These are phyloP conservation scores for Verbascum thapsus DNA, from an alignment of 257 asterid species.

Conservation along the genomic window DNA sequence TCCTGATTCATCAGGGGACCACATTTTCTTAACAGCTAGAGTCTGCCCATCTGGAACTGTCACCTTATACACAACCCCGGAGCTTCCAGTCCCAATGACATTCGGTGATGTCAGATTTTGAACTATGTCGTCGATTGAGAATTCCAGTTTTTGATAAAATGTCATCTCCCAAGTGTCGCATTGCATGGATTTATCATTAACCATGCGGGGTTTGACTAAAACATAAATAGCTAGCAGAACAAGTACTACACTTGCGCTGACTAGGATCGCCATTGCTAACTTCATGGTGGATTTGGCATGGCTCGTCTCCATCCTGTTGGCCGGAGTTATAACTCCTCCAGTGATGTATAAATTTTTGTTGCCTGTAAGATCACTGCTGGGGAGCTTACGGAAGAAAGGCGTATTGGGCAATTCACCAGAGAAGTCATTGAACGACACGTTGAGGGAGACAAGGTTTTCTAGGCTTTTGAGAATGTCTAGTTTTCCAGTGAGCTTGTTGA, in stretches of 20 bases:
- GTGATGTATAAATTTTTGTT: slow-evolving; percentile 60
- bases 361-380: slow-evolving; percentile 66
- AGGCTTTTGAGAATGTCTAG: slow-evolving; percentile 66
- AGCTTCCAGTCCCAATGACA: slow-evolving; percentile 96
- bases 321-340: slow-evolving; percentile 59
- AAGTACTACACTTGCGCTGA: slow-evolving; percentile 71
- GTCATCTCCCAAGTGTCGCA: slow-evolving; percentile 79
- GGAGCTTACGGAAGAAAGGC: slow-evolving; percentile 80
- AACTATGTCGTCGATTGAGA: slow-evolving; percentile 73
- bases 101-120: slow-evolving; percentile 72
- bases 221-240: slow-evolving; percentile 71
- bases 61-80: slow-evolving; percentile 89
- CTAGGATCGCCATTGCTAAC: slow-evolving; percentile 85
- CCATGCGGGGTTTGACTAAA: slow-evolving; percentile 47
- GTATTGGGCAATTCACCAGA: slow-evolving; percentile 78
- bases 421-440: slow-evolving; percentile 77
- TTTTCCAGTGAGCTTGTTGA: slow-evolving; percentile 79
- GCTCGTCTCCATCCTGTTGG: slow-evolving; percentile 41
- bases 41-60: slow-evolving; percentile 64
- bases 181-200: slow-evolving; percentile 42
- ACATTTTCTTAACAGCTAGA: slow-evolving; percentile 90
- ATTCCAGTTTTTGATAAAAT: slow-evolving; percentile 80
- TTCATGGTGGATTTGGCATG: slow-evolving; percentile 59
- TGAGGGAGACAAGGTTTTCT: slow-evolving; percentile 83
- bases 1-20: slow-evolving; percentile 85